Percentiles rank a stretch among this genome's conserved stretches.
These are phyloP conservation scores for Fusarium bulbicola DNA, from an alignment of 2,329 filamentous ascomycete genomes.

Conservation along the genomic window DNA sequence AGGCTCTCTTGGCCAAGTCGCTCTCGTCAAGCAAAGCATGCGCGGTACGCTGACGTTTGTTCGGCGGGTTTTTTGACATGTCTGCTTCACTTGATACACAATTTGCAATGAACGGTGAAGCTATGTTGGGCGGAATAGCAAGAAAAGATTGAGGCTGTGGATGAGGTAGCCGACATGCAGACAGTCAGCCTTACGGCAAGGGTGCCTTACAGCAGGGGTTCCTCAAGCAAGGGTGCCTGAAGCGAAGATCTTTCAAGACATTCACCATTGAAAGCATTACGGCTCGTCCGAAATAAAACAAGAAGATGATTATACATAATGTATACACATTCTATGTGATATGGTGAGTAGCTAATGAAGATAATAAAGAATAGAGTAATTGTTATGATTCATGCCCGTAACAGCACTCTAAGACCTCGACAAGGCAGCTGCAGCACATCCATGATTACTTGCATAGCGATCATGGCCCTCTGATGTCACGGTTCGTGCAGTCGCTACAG, in stretches of 20 bases:
- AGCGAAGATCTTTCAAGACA: background rate
- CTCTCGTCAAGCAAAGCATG: background rate
- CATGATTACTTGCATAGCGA: background rate
- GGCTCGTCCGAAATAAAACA: background rate
- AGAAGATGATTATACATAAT: rapidly evolving
- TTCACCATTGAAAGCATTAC: background rate
- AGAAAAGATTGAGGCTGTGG: background rate
- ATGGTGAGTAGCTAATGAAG: background rate
- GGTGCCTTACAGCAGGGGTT: background rate
- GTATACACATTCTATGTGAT: rapidly evolving
- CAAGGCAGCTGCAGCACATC: background rate
- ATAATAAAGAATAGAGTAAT: background rate
- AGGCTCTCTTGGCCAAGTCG: background rate
- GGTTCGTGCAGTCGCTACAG: rapidly evolving
- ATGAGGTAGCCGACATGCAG: background rate
- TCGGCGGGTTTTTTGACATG: background rate
- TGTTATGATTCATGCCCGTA: background rate
- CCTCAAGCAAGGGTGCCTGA: background rate
- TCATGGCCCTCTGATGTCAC: too few species aligned
- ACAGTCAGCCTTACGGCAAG: background rate
- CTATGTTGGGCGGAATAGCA: background rate
- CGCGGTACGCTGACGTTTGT: background rate
- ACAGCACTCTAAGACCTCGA: rapidly evolving
- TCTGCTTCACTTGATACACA: background rate
- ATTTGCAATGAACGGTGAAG: background rate